phyloP scores from a whole-genome alignment of 345 rosid species.

The Citrus inodora region DNA sequence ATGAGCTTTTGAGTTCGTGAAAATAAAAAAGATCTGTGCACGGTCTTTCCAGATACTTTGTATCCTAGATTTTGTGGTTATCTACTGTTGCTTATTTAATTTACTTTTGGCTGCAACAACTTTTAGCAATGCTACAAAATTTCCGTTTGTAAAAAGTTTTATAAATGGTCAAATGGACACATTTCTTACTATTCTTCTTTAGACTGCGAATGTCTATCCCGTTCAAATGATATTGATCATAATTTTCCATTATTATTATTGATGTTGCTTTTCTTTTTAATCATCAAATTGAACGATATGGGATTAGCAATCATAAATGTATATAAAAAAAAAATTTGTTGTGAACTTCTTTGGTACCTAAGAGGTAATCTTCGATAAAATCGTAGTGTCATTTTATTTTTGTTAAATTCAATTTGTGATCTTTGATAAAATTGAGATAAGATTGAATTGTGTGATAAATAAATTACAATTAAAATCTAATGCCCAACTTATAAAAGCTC shows the following conservation, averaged over 20 bases:
- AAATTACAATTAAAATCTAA: too few relatives aligned
- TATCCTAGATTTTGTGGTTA: slow-evolving; percentile 1
- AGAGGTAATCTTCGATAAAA: too few relatives aligned
- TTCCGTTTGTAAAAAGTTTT: not conserved
- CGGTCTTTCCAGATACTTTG: slow-evolving; percentile 16
- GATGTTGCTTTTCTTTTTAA: too few relatives aligned
- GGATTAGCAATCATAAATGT: not conserved
- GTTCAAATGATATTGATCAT: too few relatives aligned
- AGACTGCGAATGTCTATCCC: not conserved
- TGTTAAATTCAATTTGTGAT: too few relatives aligned
- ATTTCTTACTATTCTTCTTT: not conserved
- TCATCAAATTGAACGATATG: not conserved
- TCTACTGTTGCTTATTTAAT: not conserved
- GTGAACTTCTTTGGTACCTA: too few relatives aligned
- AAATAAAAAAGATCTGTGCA: slow-evolving; percentile 29
- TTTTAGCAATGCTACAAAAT: not conserved
- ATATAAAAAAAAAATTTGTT: too few relatives aligned
- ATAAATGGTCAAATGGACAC: not conserved
- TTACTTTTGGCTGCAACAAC: slow-evolving; percentile 10
- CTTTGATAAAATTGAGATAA: too few relatives aligned
- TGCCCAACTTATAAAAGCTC: too few relatives aligned
- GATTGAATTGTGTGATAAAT: too few relatives aligned
- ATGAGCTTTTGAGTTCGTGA: not conserved
- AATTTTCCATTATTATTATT: too few relatives aligned
- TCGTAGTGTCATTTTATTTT: too few relatives aligned